Evolutionary conservation across 495 filamentous ascomycete genomes (phyloP).

Genomic region (Peziza echinospora): DNA sequence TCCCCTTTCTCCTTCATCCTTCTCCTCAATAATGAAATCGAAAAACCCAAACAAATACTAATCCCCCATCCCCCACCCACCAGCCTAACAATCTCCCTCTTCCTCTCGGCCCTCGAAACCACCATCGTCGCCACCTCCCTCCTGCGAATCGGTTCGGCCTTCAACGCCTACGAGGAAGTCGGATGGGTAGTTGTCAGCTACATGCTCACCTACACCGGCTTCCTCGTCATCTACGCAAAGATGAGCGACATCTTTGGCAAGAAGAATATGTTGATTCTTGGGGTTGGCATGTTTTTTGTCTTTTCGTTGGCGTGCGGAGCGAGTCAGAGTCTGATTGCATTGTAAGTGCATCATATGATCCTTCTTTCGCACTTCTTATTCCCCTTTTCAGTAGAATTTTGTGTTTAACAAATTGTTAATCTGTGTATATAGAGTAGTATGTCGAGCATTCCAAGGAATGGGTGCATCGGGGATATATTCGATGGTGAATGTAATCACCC

Average conservation of each 20-base stretch:
- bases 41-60: too few relatives aligned
- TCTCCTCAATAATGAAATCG: too few relatives aligned
- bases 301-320: slow-evolving; percentile 34
- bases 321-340: too few relatives aligned
- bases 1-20: too few relatives aligned
- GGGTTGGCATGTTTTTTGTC: slow-evolving; percentile 27
- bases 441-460: slow-evolving; percentile 33
- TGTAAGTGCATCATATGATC: too few relatives aligned
- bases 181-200: background rate
- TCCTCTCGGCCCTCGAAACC: background rate
- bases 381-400: too few relatives aligned
- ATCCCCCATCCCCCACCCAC: background rate
- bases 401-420: too few relatives aligned
- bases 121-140: background rate
- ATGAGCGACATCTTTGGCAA: background rate
- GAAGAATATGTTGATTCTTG: slow-evolving; percentile 18
- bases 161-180: background rate
- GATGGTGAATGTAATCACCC: slow-evolving; percentile 26
- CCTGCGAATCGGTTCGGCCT: background rate
- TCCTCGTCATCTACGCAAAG: background rate
- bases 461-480: slow-evolving; percentile 33
- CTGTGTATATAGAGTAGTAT: slow-evolving; percentile 34
- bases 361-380: too few relatives aligned
- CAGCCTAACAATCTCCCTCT: background rate
- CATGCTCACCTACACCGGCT: background rate